Conservation (phyloP, 306 rosid genomes). For the Quercus robur region DNA sequence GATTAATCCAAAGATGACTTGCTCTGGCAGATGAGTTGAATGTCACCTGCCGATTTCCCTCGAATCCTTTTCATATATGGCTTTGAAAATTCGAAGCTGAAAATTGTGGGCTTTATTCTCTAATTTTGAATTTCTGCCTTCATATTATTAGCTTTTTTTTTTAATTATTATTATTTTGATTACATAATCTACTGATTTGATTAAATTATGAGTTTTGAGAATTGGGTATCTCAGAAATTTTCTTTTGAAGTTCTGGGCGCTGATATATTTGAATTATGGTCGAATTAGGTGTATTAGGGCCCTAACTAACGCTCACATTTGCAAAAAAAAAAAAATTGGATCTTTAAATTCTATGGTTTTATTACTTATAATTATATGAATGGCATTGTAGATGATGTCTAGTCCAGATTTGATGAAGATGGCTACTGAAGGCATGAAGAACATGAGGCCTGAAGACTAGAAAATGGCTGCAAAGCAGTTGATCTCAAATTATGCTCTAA, state of each 20-base stretch:
- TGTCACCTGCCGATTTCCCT: conserved; percentile 88
- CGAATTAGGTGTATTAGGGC: background rate
- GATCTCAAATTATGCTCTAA: conserved; percentile 4
- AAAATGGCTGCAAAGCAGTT: conserved; percentile 81
- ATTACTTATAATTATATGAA: background rate
- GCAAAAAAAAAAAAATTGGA: background rate
- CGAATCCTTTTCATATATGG: conserved; percentile 45
- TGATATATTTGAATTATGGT: background rate
- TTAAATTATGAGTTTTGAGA: background rate
- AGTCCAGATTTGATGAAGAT: conserved; percentile 86
- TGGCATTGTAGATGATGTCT: conserved; percentile 77
- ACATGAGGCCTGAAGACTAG: conserved; percentile 76
- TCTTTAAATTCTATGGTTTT: background rate
- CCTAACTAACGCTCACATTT: background rate
- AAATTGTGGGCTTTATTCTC: background rate
- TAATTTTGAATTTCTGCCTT: background rate
- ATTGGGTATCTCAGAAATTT: background rate
- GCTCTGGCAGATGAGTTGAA: conserved; percentile 98
- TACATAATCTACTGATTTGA: background rate
- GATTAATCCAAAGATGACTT: conserved; percentile 93
- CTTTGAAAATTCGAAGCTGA: no score
- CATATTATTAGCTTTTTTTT: no score
- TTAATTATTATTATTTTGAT: background rate
- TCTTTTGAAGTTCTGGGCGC: background rate
- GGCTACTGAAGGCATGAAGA: conserved; percentile 95